phyloP scores from a whole-genome alignment of 768 basidiomycete genomes.

The Coprinopsis cinerea region DNA sequence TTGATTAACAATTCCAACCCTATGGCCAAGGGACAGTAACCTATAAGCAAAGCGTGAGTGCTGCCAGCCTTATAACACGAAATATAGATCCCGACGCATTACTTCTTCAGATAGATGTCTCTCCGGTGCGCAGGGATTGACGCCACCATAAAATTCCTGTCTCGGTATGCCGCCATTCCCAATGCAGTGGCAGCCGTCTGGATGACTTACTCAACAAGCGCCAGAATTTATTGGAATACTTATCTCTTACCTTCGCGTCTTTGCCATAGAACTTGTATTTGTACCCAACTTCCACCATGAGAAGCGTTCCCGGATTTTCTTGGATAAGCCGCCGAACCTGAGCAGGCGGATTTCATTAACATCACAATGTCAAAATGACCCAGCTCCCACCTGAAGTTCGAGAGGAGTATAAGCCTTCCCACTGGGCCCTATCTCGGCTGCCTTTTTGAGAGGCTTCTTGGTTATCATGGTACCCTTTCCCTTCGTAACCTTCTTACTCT shows the following conservation, averaged over 20 bases:
- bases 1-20: slow-evolving; percentile 81
- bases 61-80: neutral
- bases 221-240: neutral
- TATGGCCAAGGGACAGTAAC: slow-evolving; percentile 70
- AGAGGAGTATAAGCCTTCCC: slow-evolving; percentile 72
- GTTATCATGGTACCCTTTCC: slow-evolving; percentile 16
- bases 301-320: slow-evolving; percentile 56
- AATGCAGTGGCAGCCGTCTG: slow-evolving; percentile 73
- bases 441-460: slow-evolving; percentile 27
- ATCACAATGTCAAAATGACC: neutral
- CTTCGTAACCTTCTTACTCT: slow-evolving; percentile 24
- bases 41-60: slow-evolving; percentile 22
- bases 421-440: slow-evolving; percentile 53
- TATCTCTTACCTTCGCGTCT: slow-evolving; percentile 69
- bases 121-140: slow-evolving; percentile 66
- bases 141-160: slow-evolving; percentile 71
- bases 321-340: slow-evolving; percentile 55
- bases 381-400: slow-evolving; percentile 55
- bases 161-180: slow-evolving; percentile 66
- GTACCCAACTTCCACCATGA: slow-evolving; percentile 83
- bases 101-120: slow-evolving; percentile 76
- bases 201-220: neutral
- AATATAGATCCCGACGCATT: slow-evolving; percentile 14
- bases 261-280: slow-evolving; percentile 80
- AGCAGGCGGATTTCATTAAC: neutral